These are phyloP conservation scores for Zopfochytrium polystomum DNA, from an alignment of 371 early-diverging fungal species.

Conservation along the genomic window DNA sequence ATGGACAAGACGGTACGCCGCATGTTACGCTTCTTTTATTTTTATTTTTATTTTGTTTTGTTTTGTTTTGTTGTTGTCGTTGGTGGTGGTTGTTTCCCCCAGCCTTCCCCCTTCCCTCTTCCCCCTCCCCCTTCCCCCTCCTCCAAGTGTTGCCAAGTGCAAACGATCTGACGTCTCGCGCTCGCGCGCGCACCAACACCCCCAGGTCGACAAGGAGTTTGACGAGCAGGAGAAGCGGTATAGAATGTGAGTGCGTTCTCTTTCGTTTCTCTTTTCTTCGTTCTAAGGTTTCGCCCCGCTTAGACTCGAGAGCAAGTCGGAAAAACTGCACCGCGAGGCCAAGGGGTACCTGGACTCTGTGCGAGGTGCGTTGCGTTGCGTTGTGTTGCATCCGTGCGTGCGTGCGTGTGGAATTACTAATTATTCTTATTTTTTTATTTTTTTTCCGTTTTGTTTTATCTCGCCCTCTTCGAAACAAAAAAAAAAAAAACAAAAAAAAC, in stretches of 20 bases:
- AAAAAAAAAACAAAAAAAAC: not conserved
- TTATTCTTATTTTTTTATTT: too few species aligned
- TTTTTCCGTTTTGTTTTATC: too few species aligned
- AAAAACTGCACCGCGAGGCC: constrained; percentile 85
- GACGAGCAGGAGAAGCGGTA: constrained; percentile 83
- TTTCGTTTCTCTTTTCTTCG: not conserved
- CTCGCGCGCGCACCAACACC: too few species aligned
- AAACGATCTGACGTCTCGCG: too few species aligned
- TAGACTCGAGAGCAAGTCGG: constrained; percentile 82
- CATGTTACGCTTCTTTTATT: not conserved
- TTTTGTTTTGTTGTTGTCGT: too few species aligned
- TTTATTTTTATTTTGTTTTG: not conserved
- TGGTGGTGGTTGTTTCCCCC: not conserved
- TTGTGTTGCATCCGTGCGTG: too few species aligned
- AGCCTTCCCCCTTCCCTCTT: not conserved
- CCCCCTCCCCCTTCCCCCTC: not conserved
- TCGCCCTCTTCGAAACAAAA: too few species aligned
- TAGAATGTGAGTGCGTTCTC: constrained; percentile 54
- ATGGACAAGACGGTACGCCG: constrained; percentile 62
- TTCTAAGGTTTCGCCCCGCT: not conserved
- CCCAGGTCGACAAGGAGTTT: constrained; percentile 71
- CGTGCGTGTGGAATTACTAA: too few species aligned
- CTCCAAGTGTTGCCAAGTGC: not conserved
- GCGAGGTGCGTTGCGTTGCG: constrained; percentile 60
- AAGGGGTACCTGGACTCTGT: constrained; percentile 88